Evolutionary conservation across 345 rosid genomes (phyloP), one percentile per base, ranked within the genome.

Genomic region (Cardamine chenopodiifolia): DNA sequence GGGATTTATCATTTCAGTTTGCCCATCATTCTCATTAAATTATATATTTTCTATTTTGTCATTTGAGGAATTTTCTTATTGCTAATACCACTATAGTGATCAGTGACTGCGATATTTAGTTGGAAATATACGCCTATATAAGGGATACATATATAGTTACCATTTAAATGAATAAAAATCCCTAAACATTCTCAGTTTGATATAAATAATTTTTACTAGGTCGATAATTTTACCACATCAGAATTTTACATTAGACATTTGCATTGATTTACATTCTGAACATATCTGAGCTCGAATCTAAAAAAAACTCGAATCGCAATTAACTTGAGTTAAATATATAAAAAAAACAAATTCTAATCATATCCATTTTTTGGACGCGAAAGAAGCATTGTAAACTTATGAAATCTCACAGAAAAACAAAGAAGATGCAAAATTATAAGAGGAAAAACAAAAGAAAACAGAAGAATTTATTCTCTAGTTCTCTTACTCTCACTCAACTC

Each of bases 401-500:
- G 68, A 58, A 49, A 66, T 49, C 23, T 74, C 47, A 66, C 6
- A 34, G 23, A 13, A 48, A 47, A 66, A 50, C 19, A 75, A 39
- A 50, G 26, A 58, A 17, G 50, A 66, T 28, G 47, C 20, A 49
- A 58, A 57, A 65, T n/a, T n/a, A n/a, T 17, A 56, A 55, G 66
- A 73, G 66, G 25, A 64, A 55, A 73, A 42, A 65, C n/a, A 73
- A 42, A 52, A 62, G 45, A 62, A 39, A 72, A 72, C 62, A 62
- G 14, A 42, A 34, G n/a, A 55, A 66, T 34, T 19, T 60, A 52
- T 28, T 75, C 79, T 68, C 47, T 37, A 67, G 17, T 60, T 68
- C 68, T 68, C 55, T 39, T 47, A 68, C 26, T 52, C 48, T 75
- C 79, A 60, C 63, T 68, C 79, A 68, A 60, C 68, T 75, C 62